A percentile compares a stretch with the other conserved stretches of the same genome.
These are phyloP conservation scores for Ascoidea asiatica DNA, from an alignment of 805 yeast species.

Conservation along the genomic window DNA sequence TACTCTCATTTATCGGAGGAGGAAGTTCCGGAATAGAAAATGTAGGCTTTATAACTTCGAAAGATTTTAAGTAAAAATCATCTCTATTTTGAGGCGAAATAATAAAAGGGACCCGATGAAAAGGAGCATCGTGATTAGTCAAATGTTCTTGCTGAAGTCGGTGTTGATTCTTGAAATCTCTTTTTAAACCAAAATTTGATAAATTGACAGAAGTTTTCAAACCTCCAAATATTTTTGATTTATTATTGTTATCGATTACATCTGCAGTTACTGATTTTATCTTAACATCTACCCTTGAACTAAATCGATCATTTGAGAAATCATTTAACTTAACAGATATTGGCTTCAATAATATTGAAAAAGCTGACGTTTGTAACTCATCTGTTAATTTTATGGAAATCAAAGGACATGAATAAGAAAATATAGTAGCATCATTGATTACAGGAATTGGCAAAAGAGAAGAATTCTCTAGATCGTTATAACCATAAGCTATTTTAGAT, in stretches of 20 bases:
- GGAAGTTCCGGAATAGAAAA: slow-evolving; percentile 52
- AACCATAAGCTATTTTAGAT: slow-evolving; percentile 44
- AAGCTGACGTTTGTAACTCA: slow-evolving; percentile 14
- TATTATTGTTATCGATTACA: slow-evolving; percentile 14
- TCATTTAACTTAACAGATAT: slow-evolving; percentile 43
- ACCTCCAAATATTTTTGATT: slow-evolving; percentile 19
- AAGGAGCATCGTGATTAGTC: slow-evolving; percentile 65
- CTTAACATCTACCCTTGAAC: slow-evolving; percentile 34
- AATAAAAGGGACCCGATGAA: slow-evolving; percentile 66
- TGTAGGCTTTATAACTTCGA: slow-evolving; percentile 43
- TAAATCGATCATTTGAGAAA: slow-evolving; percentile 52
- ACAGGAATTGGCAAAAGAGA: slow-evolving; percentile 41
- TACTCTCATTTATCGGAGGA: slow-evolving; percentile 39
- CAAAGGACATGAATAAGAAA: slow-evolving; percentile 40
- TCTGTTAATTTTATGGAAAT: slow-evolving; percentile 29
- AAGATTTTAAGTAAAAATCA: slow-evolving; percentile 30
- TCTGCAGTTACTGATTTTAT: slow-evolving; percentile 32
- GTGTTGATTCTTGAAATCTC: slow-evolving; percentile 30
- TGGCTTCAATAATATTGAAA: slow-evolving; percentile 15
- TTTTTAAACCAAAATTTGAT: slow-evolving; percentile 45
- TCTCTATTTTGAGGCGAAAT: slow-evolving; percentile 37
- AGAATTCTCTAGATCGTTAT: slow-evolving; percentile 64
- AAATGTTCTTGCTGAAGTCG: slow-evolving; percentile 52
- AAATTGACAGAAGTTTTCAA: slow-evolving; percentile 44
- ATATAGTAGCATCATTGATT: slow-evolving; percentile 55